Percentiles rank a stretch among this genome's conserved stretches.
phyloP scores from a whole-genome alignment of 345 rosid species.

The Mallotus nudiflorus region DNA sequence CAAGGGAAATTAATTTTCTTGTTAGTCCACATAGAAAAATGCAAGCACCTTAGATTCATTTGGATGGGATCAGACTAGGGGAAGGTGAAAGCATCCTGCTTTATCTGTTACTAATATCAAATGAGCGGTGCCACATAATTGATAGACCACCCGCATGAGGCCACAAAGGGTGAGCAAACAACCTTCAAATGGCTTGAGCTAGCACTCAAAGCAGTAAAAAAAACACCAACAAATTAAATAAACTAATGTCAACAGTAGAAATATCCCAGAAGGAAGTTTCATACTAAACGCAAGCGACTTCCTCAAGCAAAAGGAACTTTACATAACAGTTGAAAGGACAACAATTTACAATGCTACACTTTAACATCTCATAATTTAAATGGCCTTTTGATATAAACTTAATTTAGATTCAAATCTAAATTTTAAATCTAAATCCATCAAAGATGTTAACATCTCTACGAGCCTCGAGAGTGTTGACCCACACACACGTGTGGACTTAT shows the following conservation, averaged over 20 bases:
- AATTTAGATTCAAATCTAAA: too few relatives aligned
- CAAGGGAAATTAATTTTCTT: too few relatives aligned
- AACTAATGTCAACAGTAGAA: background rate
- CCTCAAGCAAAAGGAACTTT: background rate
- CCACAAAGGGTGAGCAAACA: background rate
- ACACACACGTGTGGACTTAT: too few relatives aligned
- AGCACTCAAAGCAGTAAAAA: background rate
- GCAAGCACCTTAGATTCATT: too few relatives aligned
- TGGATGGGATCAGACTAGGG: too few relatives aligned
- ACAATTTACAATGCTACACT: too few relatives aligned
- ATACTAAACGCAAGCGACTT: background rate
- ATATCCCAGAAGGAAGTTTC: background rate
- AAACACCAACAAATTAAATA: background rate
- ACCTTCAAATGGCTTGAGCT: background rate
- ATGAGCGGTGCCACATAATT: background rate
- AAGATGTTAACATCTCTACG: too few relatives aligned
- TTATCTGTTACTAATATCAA: background rate
- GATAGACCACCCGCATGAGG: background rate
- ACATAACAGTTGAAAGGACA: background rate
- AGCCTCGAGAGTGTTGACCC: too few relatives aligned
- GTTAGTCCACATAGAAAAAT: too few relatives aligned
- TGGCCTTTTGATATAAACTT: too few relatives aligned
- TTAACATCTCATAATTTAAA: too few relatives aligned
- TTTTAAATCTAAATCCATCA: too few relatives aligned
- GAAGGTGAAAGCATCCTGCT: background rate